These are phyloP conservation scores for Coprinellus micaceus DNA, from an alignment of 768 basidiomycete genomes.

Conservation along the genomic window DNA sequence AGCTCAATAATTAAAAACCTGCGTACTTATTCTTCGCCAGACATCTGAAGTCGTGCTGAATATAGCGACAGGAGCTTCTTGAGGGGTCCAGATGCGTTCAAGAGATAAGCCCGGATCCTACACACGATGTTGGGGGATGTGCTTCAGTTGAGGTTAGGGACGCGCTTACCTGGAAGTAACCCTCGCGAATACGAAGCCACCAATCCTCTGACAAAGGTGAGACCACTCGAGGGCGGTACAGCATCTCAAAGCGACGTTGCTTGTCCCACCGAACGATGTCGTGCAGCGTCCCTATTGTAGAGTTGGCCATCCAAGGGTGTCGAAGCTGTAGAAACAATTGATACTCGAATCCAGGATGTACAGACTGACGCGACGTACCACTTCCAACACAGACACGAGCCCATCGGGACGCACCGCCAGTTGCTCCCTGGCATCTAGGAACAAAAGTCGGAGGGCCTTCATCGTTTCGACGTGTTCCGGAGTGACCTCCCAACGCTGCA, in stretches of 20 bases:
- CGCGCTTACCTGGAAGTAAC: neutral
- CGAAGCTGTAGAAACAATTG: neutral
- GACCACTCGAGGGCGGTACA: neutral
- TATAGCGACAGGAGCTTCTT: neutral
- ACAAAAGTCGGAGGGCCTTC: neutral
- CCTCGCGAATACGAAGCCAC: slow-evolving; percentile 2
- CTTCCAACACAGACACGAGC: neutral
- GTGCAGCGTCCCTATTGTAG: neutral
- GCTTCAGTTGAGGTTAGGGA: neutral
- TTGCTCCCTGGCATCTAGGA: neutral
- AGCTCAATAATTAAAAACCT: neutral
- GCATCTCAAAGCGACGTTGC: neutral
- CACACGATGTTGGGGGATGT: neutral
- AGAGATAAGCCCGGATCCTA: neutral
- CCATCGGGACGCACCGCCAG: neutral
- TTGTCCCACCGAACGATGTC: slow-evolving; percentile 2
- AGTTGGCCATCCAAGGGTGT: neutral
- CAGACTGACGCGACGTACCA: neutral
- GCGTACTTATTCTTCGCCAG: neutral
- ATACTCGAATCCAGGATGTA: neutral
- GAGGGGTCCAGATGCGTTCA: neutral
- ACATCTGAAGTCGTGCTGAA: neutral
- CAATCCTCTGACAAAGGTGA: neutral
- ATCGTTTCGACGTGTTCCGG: neutral
- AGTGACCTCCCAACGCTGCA: neutral